Conservation (phyloP, 1,139 yeast genomes). For the Kurtzmaniella natalensis region DNA sequence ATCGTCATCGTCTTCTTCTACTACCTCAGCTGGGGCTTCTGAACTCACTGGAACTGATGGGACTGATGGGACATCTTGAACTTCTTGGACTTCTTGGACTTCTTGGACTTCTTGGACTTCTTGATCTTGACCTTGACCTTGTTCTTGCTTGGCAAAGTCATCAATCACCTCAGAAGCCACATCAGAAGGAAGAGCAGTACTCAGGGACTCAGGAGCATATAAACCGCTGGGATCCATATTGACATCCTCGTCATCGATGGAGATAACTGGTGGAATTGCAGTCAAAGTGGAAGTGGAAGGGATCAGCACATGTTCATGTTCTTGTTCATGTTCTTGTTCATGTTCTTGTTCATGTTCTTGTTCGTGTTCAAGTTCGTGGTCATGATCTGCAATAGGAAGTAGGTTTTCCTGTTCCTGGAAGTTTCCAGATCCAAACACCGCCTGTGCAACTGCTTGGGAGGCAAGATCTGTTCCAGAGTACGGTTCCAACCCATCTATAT, state of each 20-base stretch:
- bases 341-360: slow-evolving; percentile 2
- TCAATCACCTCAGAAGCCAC: too few species aligned
- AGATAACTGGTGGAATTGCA: too few species aligned
- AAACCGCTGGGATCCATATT: too few species aligned
- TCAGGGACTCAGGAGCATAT: too few species aligned
- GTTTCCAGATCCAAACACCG: too few species aligned
- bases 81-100: background rate
- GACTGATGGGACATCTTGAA: slow-evolving; percentile 4
- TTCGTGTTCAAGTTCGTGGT: slow-evolving; percentile 1
- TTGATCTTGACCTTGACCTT: slow-evolving; percentile 3
- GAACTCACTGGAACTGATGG: background rate
- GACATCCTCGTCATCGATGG: too few species aligned
- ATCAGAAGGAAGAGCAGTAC: too few species aligned
- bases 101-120: background rate
- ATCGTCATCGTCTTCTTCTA: background rate
- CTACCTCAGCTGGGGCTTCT: background rate
- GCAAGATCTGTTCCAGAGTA: too few species aligned
- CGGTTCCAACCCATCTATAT: too few species aligned
- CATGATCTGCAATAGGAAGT: background rate
- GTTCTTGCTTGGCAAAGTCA: background rate
- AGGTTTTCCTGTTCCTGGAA: too few species aligned
- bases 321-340: slow-evolving; percentile 1
- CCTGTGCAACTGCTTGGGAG: too few species aligned
- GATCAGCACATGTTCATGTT: background rate
- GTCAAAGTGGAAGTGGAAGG: too few species aligned